phyloP scores from a whole-genome alignment of 306 rosid species.

The Prunus davidiana region DNA sequence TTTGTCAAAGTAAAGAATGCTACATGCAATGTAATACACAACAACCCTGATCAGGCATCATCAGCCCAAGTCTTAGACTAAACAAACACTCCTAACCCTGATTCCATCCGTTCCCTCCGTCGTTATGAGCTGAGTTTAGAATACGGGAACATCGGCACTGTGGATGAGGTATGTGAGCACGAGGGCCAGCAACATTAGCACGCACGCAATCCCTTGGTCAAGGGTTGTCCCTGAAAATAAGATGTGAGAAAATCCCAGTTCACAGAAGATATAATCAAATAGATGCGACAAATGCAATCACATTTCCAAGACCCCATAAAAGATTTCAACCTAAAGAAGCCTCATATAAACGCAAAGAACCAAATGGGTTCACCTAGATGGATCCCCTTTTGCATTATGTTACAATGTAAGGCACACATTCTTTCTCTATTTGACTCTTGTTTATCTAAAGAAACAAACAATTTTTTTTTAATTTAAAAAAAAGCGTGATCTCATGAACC shows the following conservation, averaged over 20 bases:
- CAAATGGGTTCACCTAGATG: no score
- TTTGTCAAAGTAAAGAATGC: slow-evolving; percentile 15
- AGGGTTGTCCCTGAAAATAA: slow-evolving; percentile 46
- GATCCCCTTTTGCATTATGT: no score
- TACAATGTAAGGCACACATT: no score
- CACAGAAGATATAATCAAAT: no score
- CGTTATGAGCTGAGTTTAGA: slow-evolving; percentile 4
- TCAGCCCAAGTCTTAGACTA: not conserved
- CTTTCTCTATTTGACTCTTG: no score
- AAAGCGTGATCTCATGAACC: no score
- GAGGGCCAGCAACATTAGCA: slow-evolving; percentile 53
- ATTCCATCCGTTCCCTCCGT: not conserved
- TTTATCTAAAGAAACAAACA: no score
- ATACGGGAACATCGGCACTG: slow-evolving; percentile 37
- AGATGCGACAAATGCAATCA: no score
- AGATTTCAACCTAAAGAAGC: no score
- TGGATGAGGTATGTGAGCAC: slow-evolving; percentile 63
- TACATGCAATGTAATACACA: not conserved
- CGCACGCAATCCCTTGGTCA: slow-evolving; percentile 65
- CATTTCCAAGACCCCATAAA: no score
- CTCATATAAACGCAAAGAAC: no score
- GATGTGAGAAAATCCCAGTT: not conserved
- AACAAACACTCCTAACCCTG: slow-evolving; percentile 4
- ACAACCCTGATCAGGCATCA: not conserved
- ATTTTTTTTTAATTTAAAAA: no score